Evolutionary conservation across 257 asterid species (phyloP).

Genomic region (Lycium barbarum): DNA sequence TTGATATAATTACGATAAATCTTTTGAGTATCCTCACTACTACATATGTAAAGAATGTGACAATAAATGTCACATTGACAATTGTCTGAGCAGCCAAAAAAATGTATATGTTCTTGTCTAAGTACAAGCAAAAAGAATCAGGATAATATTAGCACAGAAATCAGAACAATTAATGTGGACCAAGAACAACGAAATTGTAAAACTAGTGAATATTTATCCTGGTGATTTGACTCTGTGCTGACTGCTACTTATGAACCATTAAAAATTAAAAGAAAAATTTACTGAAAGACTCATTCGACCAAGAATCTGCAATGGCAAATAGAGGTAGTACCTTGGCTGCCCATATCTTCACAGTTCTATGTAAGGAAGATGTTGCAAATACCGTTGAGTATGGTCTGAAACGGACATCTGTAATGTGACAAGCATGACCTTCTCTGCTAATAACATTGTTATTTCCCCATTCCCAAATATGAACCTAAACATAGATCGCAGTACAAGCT

Average conservation of each 20-base stretch:
- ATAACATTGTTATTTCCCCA: too few relatives aligned
- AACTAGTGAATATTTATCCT: neutral
- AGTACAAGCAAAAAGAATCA: too few relatives aligned
- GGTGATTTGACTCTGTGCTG: neutral
- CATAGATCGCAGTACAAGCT: neutral
- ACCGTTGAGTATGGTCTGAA: conserved; percentile 46
- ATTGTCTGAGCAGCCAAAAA: neutral
- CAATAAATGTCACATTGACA: neutral
- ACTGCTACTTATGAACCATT: neutral
- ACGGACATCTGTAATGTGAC: conserved; percentile 49
- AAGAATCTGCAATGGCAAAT: neutral
- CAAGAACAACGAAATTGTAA: neutral
- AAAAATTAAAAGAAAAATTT: neutral
- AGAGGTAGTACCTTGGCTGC: conserved; percentile 41
- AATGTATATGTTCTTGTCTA: too few relatives aligned
- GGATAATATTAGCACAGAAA: neutral
- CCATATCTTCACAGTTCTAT: conserved; percentile 50
- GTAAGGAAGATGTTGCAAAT: conserved; percentile 59
- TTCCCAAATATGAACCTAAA: too few relatives aligned
- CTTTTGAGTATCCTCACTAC: neutral
- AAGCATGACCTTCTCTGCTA: conserved; percentile 1
- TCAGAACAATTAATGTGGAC: neutral
- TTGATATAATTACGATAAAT: neutral
- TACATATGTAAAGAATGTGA: neutral
- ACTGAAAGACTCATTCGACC: neutral